Conservation (phyloP, 2,329 filamentous ascomycete species). For the Epichloe sp. region DNA sequence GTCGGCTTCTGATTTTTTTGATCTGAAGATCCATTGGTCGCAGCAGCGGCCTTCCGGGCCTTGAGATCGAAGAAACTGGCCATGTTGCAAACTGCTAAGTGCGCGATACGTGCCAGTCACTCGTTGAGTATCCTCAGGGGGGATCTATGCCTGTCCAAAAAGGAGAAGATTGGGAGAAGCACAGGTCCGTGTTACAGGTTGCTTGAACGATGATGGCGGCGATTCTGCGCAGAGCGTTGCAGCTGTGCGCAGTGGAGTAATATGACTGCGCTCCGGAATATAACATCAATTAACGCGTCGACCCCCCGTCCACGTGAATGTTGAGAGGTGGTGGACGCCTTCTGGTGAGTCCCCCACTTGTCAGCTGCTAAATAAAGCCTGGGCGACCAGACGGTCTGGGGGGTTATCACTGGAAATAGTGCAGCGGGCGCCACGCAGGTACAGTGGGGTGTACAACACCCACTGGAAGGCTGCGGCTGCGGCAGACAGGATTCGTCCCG, state of each 20-base stretch:
- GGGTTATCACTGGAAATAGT: too few species aligned
- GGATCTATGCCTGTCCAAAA: not conserved
- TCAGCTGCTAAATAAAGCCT: too few species aligned
- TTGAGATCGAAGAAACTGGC: constrained; percentile 93
- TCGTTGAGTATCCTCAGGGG: not conserved
- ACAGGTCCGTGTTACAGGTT: not conserved
- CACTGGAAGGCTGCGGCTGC: too few species aligned
- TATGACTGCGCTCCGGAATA: too few species aligned
- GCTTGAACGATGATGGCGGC: too few species aligned
- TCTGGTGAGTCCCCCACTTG: not conserved
- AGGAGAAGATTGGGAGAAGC: not conserved
- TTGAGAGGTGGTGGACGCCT: not conserved
- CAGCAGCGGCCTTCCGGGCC: constrained; percentile 68
- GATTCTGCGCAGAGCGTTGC: too few species aligned
- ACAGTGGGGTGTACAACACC: too few species aligned
- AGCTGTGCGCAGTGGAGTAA: not conserved
- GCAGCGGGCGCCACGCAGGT: too few species aligned
- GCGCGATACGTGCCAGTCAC: not conserved
- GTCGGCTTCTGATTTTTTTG: constrained; percentile 50
- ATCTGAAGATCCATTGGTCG: constrained; percentile 46
- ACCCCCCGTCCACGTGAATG: not conserved
- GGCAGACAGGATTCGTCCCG: too few species aligned
- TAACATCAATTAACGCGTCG: not conserved
- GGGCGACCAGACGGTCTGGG: too few species aligned
- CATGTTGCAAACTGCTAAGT: constrained; percentile 35